Evolutionary conservation across 2,329 filamentous ascomycete species (phyloP).

Genomic region (Kalaharituber pfeilii): DNA sequence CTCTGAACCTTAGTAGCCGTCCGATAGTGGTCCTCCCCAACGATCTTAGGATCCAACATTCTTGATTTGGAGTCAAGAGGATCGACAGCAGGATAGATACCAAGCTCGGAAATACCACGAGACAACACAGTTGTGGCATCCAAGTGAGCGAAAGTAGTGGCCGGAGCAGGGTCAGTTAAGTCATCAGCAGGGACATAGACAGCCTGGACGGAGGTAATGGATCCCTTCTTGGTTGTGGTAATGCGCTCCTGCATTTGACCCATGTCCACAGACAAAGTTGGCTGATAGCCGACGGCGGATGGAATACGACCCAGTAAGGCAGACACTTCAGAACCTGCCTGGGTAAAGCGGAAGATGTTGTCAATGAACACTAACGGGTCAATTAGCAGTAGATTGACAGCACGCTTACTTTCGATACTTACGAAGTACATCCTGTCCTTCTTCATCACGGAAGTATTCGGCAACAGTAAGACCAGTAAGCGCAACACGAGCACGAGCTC

Average conservation of each 20-base stretch:
- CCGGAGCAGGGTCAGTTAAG: slow-evolving; percentile 98
- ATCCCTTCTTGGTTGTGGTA: slow-evolving; percentile 98
- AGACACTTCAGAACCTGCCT: slow-evolving; percentile 99
- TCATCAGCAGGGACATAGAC: slow-evolving; percentile 99
- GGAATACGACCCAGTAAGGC: slow-evolving; percentile 98
- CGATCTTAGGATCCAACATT: slow-evolving; percentile 97
- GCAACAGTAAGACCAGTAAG: slow-evolving; percentile 72
- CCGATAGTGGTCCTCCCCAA: slow-evolving; percentile 95
- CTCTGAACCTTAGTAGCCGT: slow-evolving; percentile 91
- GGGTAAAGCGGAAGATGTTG: slow-evolving; percentile 99
- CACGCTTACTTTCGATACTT: slow-evolving; percentile 6
- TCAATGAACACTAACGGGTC: slow-evolving; percentile 99
- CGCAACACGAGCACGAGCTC: slow-evolving; percentile 98
- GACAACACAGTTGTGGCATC: slow-evolving; percentile 99
- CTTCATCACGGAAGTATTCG: slow-evolving; percentile 66
- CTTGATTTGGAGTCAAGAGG: slow-evolving; percentile 98
- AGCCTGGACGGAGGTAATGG: slow-evolving; percentile 98
- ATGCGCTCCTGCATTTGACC: slow-evolving; percentile 99
- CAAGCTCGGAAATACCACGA: slow-evolving; percentile 99
- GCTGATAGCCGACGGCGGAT: slow-evolving; percentile 99
- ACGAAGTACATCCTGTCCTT: slow-evolving; percentile 28
- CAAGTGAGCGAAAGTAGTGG: slow-evolving; percentile 99
- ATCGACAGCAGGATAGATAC: slow-evolving; percentile 99
- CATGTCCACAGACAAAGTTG: slow-evolving; percentile 96
- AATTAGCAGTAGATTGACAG: slow-evolving; percentile 30